Evolutionary conservation across 108 stramenopile species (phyloP), one percentile per base, ranked within the genome.

Genomic region (Cylindrotheca closterium): DNA sequence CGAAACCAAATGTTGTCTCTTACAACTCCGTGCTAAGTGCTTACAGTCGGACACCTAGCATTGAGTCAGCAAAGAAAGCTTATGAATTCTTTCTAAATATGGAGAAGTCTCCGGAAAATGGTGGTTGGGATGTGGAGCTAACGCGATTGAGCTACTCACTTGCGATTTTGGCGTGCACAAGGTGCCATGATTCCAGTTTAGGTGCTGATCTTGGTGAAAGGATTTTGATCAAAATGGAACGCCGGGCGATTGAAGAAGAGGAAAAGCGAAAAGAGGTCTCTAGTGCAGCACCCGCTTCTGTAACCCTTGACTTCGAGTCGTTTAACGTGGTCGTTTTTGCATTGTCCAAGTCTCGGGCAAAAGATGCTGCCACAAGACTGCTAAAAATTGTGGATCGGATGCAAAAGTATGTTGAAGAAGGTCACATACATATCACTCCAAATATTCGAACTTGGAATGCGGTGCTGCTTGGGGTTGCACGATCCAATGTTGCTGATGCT

Each of bases 101-200:
- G 70, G 76, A 75, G 45, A 15, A 26, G 25, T 60, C 70, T 7
- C 46, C 33, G n/a, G 22, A 58, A 28, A 67, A 78, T 26, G 79
- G 83, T 28, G 83, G 81, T 1, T 82, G 80, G 58, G 82, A 79
- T 19, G 83, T 86, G 2, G 76, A 81, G 58, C 89, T 86, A 3
- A 86, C 87, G 73, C 79, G 79, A 3, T 53, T 88, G 28, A 87
- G 81, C 31, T 91, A 91, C 58, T 69, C 84, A 0, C 63, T 83
- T 25, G 71, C 80, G 4, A 82, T 87, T 48, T 59, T 81, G 25
- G 77, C 89, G 12, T 87, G 86, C 70, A 56, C 83, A 12, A 70
- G 84, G 18, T 67, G 68, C 30, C 71, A 71, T 10, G 58, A 73
- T 47, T 34, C 33, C 24, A 29, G 55, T n/a, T 51, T 60, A 23